Evolutionary conservation across 2,329 filamentous ascomycete genomes (phyloP).

Genomic region (Aaosphaeria arxii): DNA sequence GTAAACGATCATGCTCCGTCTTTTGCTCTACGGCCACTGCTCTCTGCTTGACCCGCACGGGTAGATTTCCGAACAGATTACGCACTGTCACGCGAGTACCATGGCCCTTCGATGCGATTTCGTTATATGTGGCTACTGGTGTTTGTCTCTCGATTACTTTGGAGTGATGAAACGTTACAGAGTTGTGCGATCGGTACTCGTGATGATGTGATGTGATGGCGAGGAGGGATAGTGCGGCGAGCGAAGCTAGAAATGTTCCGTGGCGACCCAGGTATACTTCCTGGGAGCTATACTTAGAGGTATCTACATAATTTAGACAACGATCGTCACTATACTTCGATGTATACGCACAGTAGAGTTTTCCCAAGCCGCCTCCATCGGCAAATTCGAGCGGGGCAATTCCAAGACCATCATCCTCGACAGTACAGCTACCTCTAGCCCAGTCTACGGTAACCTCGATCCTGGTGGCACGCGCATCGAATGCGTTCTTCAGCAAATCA

Average conservation of each 20-base stretch:
- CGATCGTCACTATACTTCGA: neutral
- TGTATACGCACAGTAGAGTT: slow-evolving; percentile 61
- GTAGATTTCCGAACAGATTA: slow-evolving; percentile 86
- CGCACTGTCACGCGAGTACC: slow-evolving; percentile 75
- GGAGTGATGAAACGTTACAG: slow-evolving; percentile 68
- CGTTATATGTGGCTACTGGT: slow-evolving; percentile 59
- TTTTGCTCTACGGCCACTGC: slow-evolving; percentile 51
- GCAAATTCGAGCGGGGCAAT: slow-evolving; percentile 72
- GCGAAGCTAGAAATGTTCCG: slow-evolving; percentile 74
- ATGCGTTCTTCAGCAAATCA: slow-evolving; percentile 75
- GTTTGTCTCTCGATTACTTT: slow-evolving; percentile 61
- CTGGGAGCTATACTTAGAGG: slow-evolving; percentile 62
- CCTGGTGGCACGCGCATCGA: slow-evolving; percentile 73
- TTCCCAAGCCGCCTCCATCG: slow-evolving; percentile 68
- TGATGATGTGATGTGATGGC: slow-evolving; percentile 71
- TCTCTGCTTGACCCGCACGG: slow-evolving; percentile 82
- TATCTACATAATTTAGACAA: slow-evolving; percentile 30
- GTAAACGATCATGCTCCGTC: slow-evolving; percentile 59
- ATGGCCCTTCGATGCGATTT: slow-evolving; percentile 55
- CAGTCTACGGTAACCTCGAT: slow-evolving; percentile 74
- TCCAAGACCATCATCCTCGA: slow-evolving; percentile 83
- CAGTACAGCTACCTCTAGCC: slow-evolving; percentile 67
- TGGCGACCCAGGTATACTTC: slow-evolving; percentile 60
- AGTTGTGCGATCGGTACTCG: slow-evolving; percentile 59
- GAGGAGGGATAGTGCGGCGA: slow-evolving; percentile 73